These are phyloP conservation scores for Ajuga chamaepitys DNA, from an alignment of 257 asterid genomes.

Conservation along the genomic window DNA sequence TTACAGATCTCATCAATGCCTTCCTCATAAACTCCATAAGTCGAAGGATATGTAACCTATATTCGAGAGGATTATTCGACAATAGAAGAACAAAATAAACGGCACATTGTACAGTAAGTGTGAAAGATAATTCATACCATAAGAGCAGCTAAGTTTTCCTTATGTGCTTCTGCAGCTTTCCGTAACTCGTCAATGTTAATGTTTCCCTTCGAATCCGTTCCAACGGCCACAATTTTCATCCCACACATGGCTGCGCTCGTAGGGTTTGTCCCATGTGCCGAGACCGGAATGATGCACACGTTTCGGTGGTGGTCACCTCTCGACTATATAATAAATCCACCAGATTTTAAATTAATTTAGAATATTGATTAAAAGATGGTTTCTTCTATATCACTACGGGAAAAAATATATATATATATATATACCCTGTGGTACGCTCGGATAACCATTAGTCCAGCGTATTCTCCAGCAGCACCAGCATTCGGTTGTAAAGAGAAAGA, in stretches of 20 bases:
- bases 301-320: conserved; percentile 96
- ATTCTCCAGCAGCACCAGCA: conserved; percentile 99
- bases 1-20: conserved; percentile 95
- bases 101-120: not conserved
- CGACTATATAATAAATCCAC: conserved; percentile 43
- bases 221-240: conserved; percentile 95
- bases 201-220: conserved; percentile 97
- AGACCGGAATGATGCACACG: conserved; percentile 97
- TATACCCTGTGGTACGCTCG: conserved; percentile 93
- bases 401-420: not conserved
- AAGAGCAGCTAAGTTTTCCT: conserved; percentile 80
- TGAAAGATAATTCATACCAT: conserved; percentile 47
- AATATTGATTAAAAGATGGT: not conserved
- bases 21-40: conserved; percentile 99
- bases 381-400: not conserved
- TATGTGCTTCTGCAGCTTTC: conserved; percentile 82
- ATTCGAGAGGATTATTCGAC: conserved; percentile 3
- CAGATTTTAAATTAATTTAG: not conserved
- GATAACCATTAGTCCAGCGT: conserved; percentile 97
- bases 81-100: not conserved
- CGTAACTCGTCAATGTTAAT: conserved; percentile 82
- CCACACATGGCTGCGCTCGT: conserved; percentile 99
- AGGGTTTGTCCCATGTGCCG: conserved; percentile 99
- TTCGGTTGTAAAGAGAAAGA: conserved; percentile 98
- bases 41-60: conserved; percentile 97